These are phyloP conservation scores for Stenocarpella maydis DNA, from an alignment of 2,329 filamentous ascomycete species.

Conservation along the genomic window DNA sequence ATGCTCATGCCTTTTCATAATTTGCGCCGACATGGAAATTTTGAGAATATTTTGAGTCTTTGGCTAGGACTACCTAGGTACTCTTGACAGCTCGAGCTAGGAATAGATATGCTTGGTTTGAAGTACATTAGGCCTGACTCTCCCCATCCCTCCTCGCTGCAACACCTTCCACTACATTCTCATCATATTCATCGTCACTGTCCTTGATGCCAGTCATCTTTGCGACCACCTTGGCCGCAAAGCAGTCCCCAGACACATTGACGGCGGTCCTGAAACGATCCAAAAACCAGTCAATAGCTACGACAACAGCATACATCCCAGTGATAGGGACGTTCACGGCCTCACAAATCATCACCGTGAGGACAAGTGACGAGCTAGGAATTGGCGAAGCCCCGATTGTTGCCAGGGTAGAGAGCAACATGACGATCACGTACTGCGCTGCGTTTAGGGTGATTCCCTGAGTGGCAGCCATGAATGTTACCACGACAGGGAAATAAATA, in stretches of 20 bases:
- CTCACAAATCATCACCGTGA: conserved; percentile 60
- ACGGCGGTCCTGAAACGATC: conserved; percentile 61
- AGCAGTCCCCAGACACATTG: conserved; percentile 61
- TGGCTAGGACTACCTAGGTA: too few relatives aligned
- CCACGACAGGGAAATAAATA: conserved; percentile 62
- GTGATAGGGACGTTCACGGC: conserved; percentile 53
- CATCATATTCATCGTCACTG: not conserved
- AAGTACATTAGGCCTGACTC: not conserved
- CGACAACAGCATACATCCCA: conserved; percentile 60
- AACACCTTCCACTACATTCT: not conserved
- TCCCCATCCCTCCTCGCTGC: not conserved
- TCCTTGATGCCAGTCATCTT: conserved; percentile 50
- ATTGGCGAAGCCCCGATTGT: conserved; percentile 64
- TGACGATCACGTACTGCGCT: conserved; percentile 58
- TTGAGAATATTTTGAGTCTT: too few relatives aligned
- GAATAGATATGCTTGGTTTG: too few relatives aligned
- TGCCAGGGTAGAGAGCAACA: conserved; percentile 57
- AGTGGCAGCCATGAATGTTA: conserved; percentile 60
- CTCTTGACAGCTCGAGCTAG: not conserved
- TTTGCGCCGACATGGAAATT: not conserved
- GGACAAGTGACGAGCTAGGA: conserved; percentile 59
- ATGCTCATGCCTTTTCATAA: not conserved
- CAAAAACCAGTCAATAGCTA: conserved; percentile 64
- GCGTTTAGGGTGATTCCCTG: conserved; percentile 54
- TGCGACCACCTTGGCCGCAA: conserved; percentile 49